Percentiles rank a stretch among this genome's conserved stretches.
Conservation (phyloP, 805 yeast genomes). For the Clavispora santaluciae region DNA sequence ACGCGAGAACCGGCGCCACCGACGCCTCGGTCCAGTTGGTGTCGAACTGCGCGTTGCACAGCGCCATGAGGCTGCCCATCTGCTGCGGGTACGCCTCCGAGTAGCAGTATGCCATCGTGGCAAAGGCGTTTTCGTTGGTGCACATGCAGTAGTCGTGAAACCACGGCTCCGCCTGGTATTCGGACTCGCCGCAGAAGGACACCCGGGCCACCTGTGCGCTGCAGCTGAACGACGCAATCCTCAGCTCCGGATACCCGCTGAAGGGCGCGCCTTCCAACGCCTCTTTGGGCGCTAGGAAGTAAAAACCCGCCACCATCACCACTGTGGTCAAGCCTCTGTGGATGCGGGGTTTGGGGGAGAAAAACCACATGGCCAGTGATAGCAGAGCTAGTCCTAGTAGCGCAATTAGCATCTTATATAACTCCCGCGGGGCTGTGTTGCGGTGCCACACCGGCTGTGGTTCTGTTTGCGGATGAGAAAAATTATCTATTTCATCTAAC, state of each 20-base stretch:
- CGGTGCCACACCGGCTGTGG: too few species aligned
- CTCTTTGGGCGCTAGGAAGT: constrained; percentile 20
- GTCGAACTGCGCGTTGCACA: constrained; percentile 21
- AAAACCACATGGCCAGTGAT: neutral
- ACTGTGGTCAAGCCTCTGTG: neutral
- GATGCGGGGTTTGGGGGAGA: neutral
- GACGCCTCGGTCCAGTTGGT: constrained; percentile 17
- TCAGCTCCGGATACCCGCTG: constrained; percentile 22
- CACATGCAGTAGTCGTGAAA: constrained; percentile 19
- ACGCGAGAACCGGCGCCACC: constrained; percentile 18
- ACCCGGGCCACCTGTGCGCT: constrained; percentile 1
- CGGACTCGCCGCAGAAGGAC: neutral
- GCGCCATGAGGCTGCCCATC: constrained; percentile 20
- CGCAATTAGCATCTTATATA: neutral
- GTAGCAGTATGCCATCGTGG: constrained; percentile 36
- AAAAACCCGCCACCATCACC: neutral
- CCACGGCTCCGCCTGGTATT: neutral
- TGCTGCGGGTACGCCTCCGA: constrained; percentile 19
- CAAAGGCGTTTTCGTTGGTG: constrained; percentile 26
- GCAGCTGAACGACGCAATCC: constrained; percentile 30
- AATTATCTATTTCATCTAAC: neutral
- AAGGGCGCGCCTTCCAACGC: constrained; percentile 30
- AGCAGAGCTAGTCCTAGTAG: neutral
- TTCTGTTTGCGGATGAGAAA: neutral
- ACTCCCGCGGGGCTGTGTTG: neutral